Conservation (phyloP, 441 rosid species). For the Populus hybrid region DNA sequence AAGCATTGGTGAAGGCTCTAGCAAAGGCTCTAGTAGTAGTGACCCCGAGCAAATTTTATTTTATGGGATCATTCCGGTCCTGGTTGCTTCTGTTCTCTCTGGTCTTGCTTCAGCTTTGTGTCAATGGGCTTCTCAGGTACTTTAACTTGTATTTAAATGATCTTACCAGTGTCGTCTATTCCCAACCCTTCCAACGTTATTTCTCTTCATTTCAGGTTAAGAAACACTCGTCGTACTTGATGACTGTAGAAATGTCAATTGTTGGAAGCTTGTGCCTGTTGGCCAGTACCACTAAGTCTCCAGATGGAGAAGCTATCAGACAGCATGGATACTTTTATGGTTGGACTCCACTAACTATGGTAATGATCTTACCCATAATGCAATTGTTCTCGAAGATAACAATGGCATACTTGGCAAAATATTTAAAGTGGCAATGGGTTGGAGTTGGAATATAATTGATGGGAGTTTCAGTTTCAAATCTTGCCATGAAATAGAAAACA, state of each 20-base stretch:
- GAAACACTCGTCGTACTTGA: slow-evolving; percentile 92
- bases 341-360: slow-evolving; percentile 91
- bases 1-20: slow-evolving; percentile 95
- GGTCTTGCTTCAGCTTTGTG: slow-evolving; percentile 96
- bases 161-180: background rate
- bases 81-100: slow-evolving; percentile 92
- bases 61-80: slow-evolving; percentile 88
- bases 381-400: background rate
- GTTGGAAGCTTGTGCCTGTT: slow-evolving; percentile 92
- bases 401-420: background rate
- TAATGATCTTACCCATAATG: slow-evolving; percentile 26
- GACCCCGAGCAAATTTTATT: slow-evolving; percentile 66
- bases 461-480: slow-evolving; percentile 4
- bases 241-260: slow-evolving; percentile 96
- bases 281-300: slow-evolving; percentile 76
- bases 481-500: background rate
- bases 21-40: slow-evolving; percentile 46
- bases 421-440: background rate
- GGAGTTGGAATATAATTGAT: background rate
- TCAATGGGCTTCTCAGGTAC: slow-evolving; percentile 99
- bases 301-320: slow-evolving; percentile 92
- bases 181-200: slow-evolving; percentile 1
- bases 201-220: slow-evolving; percentile 56
- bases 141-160: slow-evolving; percentile 13
- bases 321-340: slow-evolving; percentile 81